Percentiles rank a stretch among this genome's conserved stretches.
These are phyloP conservation scores for Yarrowia alimentaria DNA, from an alignment of 805 yeast genomes.

Conservation along the genomic window DNA sequence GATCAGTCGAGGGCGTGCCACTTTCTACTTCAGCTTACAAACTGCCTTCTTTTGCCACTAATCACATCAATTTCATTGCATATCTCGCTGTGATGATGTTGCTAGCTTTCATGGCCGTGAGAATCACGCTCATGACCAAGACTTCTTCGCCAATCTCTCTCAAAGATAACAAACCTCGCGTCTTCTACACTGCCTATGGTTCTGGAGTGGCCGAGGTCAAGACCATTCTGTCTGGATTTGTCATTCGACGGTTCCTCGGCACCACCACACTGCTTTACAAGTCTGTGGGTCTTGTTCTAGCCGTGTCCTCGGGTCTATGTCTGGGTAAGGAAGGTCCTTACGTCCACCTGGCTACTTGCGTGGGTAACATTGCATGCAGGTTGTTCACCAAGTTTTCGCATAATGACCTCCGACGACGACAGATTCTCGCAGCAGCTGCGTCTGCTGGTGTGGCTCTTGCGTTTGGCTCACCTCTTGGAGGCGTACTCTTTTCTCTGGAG, in stretches of 20 bases:
- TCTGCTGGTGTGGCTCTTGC: slow-evolving; percentile 61
- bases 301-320: slow-evolving; percentile 57
- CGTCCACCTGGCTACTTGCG: slow-evolving; percentile 59
- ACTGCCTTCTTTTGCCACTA: slow-evolving; percentile 1
- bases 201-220: slow-evolving; percentile 64
- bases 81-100: slow-evolving; percentile 43
- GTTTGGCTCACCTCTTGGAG: slow-evolving; percentile 61
- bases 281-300: slow-evolving; percentile 49
- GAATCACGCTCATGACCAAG: slow-evolving; percentile 49
- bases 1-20: neutral
- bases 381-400: slow-evolving; percentile 46
- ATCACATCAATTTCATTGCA: slow-evolving; percentile 36
- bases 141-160: slow-evolving; percentile 39
- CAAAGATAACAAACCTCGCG: slow-evolving; percentile 29
- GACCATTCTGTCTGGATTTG: slow-evolving; percentile 58
- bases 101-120: slow-evolving; percentile 48
- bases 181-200: slow-evolving; percentile 54
- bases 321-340: slow-evolving; percentile 64
- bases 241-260: slow-evolving; percentile 54
- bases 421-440: slow-evolving; percentile 55
- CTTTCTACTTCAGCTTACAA: too few relatives aligned
- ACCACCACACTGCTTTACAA: slow-evolving; percentile 51
- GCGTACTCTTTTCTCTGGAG: slow-evolving; percentile 55
- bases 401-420: slow-evolving; percentile 53
- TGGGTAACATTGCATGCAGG: slow-evolving; percentile 54